Percentiles rank a stretch among this genome's conserved stretches.
Conservation (phyloP, 192 early-diverging fungal genomes). For the Ambispora gerdemannii region DNA sequence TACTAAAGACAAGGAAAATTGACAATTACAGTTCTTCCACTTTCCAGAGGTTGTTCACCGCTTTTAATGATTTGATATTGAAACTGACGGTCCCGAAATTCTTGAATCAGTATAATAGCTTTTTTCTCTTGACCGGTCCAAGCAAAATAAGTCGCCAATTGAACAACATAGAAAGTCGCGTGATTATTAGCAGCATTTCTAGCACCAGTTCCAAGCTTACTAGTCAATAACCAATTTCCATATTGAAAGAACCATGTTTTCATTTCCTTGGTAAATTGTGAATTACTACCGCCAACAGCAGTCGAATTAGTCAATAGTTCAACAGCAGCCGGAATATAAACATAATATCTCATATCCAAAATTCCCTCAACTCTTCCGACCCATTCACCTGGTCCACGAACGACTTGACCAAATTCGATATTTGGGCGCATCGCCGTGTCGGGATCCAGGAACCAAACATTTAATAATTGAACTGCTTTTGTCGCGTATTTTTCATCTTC, state of each 20-base stretch:
- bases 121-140: background rate
- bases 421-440: background rate
- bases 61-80: background rate
- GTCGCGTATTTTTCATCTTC: conserved; percentile 5
- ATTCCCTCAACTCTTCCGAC: background rate
- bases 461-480: conserved; percentile 9
- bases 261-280: background rate
- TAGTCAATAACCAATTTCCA: background rate
- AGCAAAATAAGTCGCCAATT: background rate
- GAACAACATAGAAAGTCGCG: background rate
- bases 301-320: background rate
- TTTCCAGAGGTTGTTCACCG: background rate
- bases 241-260: background rate
- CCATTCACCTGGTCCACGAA: background rate
- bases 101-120: background rate
- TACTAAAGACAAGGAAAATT: too few relatives aligned
- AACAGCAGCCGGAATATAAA: background rate
- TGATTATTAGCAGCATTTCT: background rate
- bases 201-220: background rate
- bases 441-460: conserved; percentile 7
- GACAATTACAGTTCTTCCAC: background rate
- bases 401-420: background rate
- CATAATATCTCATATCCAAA: conserved; percentile 4
- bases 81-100: background rate
- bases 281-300: too few relatives aligned